Conservation (phyloP, 306 rosid species). For the Acacia crassicarpa region DNA sequence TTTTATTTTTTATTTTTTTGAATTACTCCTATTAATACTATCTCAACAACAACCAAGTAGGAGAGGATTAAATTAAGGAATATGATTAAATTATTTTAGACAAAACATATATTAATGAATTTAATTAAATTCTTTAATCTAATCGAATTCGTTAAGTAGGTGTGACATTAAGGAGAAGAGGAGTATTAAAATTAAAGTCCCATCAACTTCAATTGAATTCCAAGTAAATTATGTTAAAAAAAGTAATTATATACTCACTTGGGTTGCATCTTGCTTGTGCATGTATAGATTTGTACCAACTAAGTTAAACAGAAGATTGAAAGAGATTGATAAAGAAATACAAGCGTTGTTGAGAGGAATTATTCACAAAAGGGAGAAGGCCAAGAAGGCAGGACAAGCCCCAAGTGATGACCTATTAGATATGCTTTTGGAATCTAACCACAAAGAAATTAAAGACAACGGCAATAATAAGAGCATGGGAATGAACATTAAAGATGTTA, state of each 20-base stretch:
- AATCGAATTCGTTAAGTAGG: no score
- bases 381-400: neutral
- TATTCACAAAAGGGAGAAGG: neutral
- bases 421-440: conserved; percentile 15
- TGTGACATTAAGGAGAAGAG: no score
- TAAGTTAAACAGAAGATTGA: neutral
- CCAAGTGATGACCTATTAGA: conserved; percentile 26
- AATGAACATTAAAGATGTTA: conserved; percentile 32
- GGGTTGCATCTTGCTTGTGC: neutral
- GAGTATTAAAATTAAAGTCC: neutral
- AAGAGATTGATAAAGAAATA: neutral
- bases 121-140: no score
- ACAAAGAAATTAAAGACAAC: neutral
- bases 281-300: neutral
- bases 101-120: no score
- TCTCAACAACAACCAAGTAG: no score
- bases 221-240: conserved; percentile 12
- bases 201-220: neutral
- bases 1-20: no score
- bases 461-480: conserved; percentile 8
- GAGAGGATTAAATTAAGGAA: no score
- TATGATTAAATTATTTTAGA: no score
- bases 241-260: neutral
- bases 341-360: neutral
- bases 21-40: no score